phyloP scores from a whole-genome alignment of 768 basidiomycete genomes.

The Boletus sp. region DNA sequence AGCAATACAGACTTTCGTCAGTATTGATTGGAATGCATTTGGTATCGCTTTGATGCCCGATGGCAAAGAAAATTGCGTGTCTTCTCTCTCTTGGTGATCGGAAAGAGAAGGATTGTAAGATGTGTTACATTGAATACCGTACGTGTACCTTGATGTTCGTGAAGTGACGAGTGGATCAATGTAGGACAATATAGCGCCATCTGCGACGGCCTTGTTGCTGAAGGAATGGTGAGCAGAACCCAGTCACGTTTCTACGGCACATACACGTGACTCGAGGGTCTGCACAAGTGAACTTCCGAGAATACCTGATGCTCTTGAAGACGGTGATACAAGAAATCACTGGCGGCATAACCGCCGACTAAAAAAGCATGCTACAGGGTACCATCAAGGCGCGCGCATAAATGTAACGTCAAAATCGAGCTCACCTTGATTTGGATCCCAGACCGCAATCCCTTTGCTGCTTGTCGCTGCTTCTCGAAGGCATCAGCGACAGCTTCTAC shows the following conservation, averaged over 20 bases:
- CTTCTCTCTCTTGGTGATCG: conserved; percentile 38
- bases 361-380: conserved; percentile 37
- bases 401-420: too few species aligned
- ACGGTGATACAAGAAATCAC: conserved; percentile 42
- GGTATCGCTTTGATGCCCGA: conserved; percentile 33
- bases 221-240: background rate
- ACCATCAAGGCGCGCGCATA: background rate
- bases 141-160: conserved; percentile 42
- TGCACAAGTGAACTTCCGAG: conserved; percentile 39
- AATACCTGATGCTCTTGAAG: conserved; percentile 38
- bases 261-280: conserved; percentile 52
- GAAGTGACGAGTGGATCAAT: conserved; percentile 47
- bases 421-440: conserved; percentile 28
- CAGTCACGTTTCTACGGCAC: conserved; percentile 6
- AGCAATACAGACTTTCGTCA: conserved; percentile 28
- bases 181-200: conserved; percentile 41
- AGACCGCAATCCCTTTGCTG: conserved; percentile 10
- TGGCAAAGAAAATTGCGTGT: conserved; percentile 15
- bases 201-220: conserved; percentile 50
- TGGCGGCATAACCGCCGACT: conserved; percentile 52
- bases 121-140: conserved; percentile 32
- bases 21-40: conserved; percentile 37
- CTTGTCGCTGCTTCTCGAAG: conserved; percentile 29
- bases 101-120: conserved; percentile 26
- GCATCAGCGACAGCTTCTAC: conserved; percentile 35